These are phyloP conservation scores for Condylostoma magnum DNA, from an alignment of 169 alveolate species.

Conservation along the genomic window DNA sequence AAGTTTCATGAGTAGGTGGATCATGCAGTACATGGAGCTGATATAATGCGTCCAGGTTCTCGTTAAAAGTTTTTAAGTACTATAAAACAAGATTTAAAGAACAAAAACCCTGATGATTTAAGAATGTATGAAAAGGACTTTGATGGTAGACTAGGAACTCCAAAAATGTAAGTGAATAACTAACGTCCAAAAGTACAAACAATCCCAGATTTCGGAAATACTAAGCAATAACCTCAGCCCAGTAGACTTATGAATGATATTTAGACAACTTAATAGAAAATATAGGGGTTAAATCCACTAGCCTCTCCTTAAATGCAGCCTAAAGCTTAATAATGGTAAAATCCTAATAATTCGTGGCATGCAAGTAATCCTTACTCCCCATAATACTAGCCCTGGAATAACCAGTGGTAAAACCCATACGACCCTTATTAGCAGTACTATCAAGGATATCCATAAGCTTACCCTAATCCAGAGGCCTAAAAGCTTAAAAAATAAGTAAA, in stretches of 20 bases:
- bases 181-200: background rate
- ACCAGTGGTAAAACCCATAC: background rate
- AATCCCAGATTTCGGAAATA: background rate
- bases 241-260: background rate
- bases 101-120: background rate
- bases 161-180: background rate
- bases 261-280: background rate
- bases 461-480: constrained; percentile 3
- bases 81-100: background rate
- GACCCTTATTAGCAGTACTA: background rate
- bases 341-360: background rate
- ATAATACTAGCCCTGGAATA: background rate
- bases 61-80: background rate
- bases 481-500: background rate
- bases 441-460: background rate
- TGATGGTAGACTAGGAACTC: background rate
- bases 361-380: background rate
- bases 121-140: background rate
- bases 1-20: background rate
- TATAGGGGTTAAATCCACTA: too few species aligned
- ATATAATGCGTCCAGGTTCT: too few species aligned
- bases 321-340: background rate
- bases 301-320: background rate
- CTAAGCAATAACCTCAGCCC: background rate
- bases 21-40: background rate